These are phyloP conservation scores for Diversispora epigaea DNA, from an alignment of 192 early-diverging fungal genomes.

Conservation along the genomic window DNA sequence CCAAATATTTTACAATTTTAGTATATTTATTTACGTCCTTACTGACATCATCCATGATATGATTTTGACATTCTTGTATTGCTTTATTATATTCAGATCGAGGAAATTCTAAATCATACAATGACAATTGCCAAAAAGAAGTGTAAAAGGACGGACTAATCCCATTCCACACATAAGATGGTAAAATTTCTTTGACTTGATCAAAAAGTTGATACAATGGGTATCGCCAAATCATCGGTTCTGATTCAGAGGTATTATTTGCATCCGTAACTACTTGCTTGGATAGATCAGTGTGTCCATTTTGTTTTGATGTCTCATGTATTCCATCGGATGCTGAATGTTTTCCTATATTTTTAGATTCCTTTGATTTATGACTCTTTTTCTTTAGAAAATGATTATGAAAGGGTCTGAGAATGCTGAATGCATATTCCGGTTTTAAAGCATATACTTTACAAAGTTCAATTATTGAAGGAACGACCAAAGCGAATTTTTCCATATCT, in stretches of 20 bases:
- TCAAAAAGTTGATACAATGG: slow-evolving; percentile 31
- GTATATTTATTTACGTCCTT: slow-evolving; percentile 35
- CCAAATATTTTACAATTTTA: slow-evolving; percentile 6
- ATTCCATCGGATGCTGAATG: too few relatives aligned
- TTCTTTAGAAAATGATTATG: too few relatives aligned
- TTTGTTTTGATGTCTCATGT: too few relatives aligned
- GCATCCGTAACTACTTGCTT: background rate
- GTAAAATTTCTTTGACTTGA: slow-evolving; percentile 41
- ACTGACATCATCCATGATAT: slow-evolving; percentile 53
- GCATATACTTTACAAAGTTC: background rate
- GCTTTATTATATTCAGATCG: slow-evolving; percentile 53
- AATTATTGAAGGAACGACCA: background rate
- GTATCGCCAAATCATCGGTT: slow-evolving; percentile 41
- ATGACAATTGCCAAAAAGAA: slow-evolving; percentile 75
- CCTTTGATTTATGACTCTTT: too few relatives aligned
- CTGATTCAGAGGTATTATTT: background rate
- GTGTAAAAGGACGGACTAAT: slow-evolving; percentile 68
- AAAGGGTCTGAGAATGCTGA: slow-evolving; percentile 19
- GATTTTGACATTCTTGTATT: background rate
- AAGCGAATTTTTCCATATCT: background rate
- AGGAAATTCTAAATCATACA: slow-evolving; percentile 76
- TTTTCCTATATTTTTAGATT: too few relatives aligned
- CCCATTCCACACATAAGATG: slow-evolving; percentile 43
- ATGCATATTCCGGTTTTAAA: background rate
- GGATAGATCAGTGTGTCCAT: too few relatives aligned